Evolutionary conservation across 1,139 yeast species (phyloP).

Genomic region (Kazachstania sp.): DNA sequence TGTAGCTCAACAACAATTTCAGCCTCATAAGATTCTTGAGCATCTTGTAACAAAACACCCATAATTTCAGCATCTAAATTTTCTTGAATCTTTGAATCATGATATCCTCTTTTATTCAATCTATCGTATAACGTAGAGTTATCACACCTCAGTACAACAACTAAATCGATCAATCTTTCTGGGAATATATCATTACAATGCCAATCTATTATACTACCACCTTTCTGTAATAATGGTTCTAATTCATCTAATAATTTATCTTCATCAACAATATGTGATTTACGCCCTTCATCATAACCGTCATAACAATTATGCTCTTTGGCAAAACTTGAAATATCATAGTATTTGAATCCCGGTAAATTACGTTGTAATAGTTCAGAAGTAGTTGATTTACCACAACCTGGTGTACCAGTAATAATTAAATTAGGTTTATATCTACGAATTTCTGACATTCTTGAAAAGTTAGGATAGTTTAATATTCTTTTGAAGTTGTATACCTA

Average conservation of each 20-base stretch:
- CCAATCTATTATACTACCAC: constrained; percentile 92
- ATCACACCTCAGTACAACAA: constrained; percentile 76
- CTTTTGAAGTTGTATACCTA: too few species aligned
- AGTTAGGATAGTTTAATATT: too few species aligned
- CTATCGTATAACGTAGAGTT: constrained; percentile 68
- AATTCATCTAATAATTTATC: constrained; percentile 75
- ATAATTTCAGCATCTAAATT: constrained; percentile 94
- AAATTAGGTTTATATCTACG: constrained; percentile 53
- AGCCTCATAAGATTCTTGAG: constrained; percentile 67
- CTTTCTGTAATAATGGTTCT: constrained; percentile 69
- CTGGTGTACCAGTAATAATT: constrained; percentile 93
- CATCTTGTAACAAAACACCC: constrained; percentile 86
- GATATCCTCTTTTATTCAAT: constrained; percentile 63
- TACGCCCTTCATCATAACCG: constrained; percentile 77
- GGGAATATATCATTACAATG: constrained; percentile 96
- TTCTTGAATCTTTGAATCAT: constrained; percentile 75
- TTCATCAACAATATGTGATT: constrained; percentile 85
- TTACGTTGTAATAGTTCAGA: constrained; percentile 53
- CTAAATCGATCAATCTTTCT: constrained; percentile 83
- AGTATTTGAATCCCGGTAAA: constrained; percentile 45
- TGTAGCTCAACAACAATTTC: constrained; percentile 73
- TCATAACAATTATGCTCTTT: constrained; percentile 68
- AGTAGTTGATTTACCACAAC: constrained; percentile 92
- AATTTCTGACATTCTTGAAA: constrained; percentile 10
- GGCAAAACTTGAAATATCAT: constrained; percentile 75